Base-by-base conservation (phyloP, 345 rosid species). In the Erucastrum elatum region DNA sequence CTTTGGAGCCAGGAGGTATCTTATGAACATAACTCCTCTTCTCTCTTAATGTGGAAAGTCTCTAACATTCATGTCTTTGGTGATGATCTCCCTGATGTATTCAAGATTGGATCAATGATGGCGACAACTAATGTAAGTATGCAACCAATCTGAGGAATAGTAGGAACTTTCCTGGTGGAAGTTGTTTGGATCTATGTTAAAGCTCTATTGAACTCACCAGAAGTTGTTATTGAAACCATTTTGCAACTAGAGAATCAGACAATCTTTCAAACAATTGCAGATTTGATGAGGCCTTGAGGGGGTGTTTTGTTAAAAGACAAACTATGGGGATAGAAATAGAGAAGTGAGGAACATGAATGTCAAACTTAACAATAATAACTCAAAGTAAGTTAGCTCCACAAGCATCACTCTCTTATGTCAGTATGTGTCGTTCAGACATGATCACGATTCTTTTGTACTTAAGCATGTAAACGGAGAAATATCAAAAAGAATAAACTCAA, bases 381-480 rank as follows among this genome's bases (percentile, higher is more conserved):
- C 29, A 6, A 39, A 66, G 15, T 8, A 33, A 61, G 37, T 9
- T 21, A 61, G 80, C 55, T 25, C 75, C 80, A 62, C 75, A 69
- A 6, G 39, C 70, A 63, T 77, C 70, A 33, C 70, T 70, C 13
- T 60, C 70, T 29, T 29, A 29, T 29, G 30, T 29, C 30, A 29
- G 62, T 17, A 15, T 10, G 37, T 21, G 31, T 33, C 34, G 7
- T 26, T 17, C 37, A 27, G 15, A 37, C 59, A 39, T 66, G 53
- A 29, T 39, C 10, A 66, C 51, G 56, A 39, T 55, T 66, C 5
- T 8, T 27, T 27, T 60, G 68, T 41, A 33, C 51, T 9, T 41
- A 29, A 27, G 30, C 30, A 27, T 27, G 12, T 39, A 39, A 8
- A 66, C 1, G 25, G 41, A 68, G 37, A 68, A 51, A 33, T 3